phyloP scores from a whole-genome alignment of 441 rosid genomes.

The Gossypium davidsonii region DNA sequence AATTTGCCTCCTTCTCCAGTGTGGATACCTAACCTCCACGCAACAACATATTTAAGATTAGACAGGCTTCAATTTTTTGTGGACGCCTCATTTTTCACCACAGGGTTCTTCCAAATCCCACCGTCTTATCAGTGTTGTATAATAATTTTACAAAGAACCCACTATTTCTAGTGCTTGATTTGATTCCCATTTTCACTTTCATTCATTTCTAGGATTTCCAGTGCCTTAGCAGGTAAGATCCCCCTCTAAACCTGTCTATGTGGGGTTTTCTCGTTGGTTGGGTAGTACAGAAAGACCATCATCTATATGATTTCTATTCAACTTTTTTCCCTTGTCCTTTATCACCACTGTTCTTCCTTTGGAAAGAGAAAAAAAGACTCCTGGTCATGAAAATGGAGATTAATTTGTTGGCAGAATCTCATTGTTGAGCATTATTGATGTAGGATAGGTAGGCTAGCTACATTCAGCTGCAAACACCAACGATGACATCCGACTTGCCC shows the following conservation, averaged over 20 bases:
- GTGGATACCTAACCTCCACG: slow-evolving; percentile 18
- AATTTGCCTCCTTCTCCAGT: neutral
- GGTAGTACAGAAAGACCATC: neutral
- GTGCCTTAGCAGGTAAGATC: neutral
- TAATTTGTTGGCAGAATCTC: neutral
- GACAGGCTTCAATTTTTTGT: neutral
- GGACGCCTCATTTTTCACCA: slow-evolving; percentile 1
- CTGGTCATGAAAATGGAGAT: neutral
- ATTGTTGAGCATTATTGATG: neutral
- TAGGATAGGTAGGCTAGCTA: neutral
- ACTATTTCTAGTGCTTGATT: slow-evolving; percentile 1
- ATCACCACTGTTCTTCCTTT: neutral
- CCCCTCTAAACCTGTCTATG: neutral
- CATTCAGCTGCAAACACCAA: neutral
- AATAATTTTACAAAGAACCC: neutral
- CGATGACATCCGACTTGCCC: neutral
- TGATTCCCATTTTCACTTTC: neutral
- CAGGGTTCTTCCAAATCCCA: slow-evolving; percentile 5
- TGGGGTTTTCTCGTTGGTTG: slow-evolving; percentile 1
- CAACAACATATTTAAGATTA: neutral
- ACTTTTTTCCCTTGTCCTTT: neutral
- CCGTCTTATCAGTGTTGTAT: neutral
- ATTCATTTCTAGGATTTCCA: neutral
- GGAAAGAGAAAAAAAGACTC: neutral
- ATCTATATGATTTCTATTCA: neutral